phyloP scores from a whole-genome alignment of 257 asterid genomes.

The Solanum verrucosum region DNA sequence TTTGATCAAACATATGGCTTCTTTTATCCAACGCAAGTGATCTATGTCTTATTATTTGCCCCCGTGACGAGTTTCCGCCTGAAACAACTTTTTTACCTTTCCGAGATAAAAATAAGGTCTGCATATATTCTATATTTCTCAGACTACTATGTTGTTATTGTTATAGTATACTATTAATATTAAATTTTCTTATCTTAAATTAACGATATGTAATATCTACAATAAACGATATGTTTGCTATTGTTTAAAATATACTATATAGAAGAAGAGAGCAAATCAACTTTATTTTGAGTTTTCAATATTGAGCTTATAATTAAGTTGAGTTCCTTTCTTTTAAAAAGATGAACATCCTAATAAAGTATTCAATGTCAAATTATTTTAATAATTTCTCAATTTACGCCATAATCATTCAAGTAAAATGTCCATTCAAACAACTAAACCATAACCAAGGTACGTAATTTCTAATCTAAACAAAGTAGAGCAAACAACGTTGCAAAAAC shows the following conservation, averaged over 20 bases:
- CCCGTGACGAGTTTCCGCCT: fast-evolving
- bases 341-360: not conserved
- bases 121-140: no score
- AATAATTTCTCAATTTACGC: not conserved
- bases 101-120: no score
- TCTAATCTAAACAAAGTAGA: not conserved
- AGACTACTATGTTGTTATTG: not conserved
- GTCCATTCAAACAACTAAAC: not conserved
- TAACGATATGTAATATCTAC: no score
- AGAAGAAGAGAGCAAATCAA: not conserved
- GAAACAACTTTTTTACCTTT: not conserved
- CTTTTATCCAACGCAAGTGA: not conserved
- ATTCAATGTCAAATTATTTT: not conserved
- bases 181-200: no score
- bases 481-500: not conserved
- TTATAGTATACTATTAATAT: not conserved
- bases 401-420: not conserved
- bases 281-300: not conserved
- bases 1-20: not conserved
- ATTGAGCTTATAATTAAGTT: not conserved
- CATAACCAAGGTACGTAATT: not conserved
- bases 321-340: not conserved
- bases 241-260: no score
- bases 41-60: not conserved
- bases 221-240: no score